Evolutionary conservation across 176 grass and related monocot species (phyloP).

Genomic region (Eremochloa ophiuroides): DNA sequence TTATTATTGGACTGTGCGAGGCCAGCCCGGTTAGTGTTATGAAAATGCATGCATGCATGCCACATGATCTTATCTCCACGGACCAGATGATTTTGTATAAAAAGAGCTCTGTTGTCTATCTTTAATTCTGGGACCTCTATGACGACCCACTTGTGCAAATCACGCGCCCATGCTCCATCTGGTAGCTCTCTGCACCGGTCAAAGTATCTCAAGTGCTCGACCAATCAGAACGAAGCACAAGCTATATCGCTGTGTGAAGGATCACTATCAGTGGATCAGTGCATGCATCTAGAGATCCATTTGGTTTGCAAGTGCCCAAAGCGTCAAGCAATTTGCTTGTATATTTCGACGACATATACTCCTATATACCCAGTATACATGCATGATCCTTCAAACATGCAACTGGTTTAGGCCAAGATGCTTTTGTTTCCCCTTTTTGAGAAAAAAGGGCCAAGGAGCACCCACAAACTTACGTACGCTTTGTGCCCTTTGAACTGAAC

Average conservation of each 20-base stretch:
- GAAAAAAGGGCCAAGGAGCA: neutral
- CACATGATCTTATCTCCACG: slow-evolving; percentile 30
- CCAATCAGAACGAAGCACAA: slow-evolving; percentile 10
- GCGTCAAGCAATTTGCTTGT: neutral
- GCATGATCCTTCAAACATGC: neutral
- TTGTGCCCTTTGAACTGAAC: neutral
- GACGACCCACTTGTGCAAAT: slow-evolving; percentile 28
- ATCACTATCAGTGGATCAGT: neutral
- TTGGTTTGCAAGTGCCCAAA: slow-evolving; percentile 20
- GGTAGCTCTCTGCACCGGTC: slow-evolving; percentile 18
- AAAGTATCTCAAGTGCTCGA: slow-evolving; percentile 24
- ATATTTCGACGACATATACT: neutral
- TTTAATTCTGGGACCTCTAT: slow-evolving; percentile 31
- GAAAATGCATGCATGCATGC: slow-evolving; percentile 32
- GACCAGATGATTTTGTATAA: neutral
- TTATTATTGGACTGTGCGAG: slow-evolving; percentile 11
- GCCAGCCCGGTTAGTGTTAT: slow-evolving; percentile 26
- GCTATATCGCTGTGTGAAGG: neutral
- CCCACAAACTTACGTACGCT: neutral
- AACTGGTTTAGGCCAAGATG: neutral
- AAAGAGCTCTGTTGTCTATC: neutral
- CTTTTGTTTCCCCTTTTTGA: neutral
- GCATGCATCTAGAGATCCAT: slow-evolving; percentile 26
- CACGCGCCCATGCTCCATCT: slow-evolving; percentile 29
- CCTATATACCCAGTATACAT: neutral